Conservation (phyloP, 208 protist species). For the Phytomonas sp. region DNA sequence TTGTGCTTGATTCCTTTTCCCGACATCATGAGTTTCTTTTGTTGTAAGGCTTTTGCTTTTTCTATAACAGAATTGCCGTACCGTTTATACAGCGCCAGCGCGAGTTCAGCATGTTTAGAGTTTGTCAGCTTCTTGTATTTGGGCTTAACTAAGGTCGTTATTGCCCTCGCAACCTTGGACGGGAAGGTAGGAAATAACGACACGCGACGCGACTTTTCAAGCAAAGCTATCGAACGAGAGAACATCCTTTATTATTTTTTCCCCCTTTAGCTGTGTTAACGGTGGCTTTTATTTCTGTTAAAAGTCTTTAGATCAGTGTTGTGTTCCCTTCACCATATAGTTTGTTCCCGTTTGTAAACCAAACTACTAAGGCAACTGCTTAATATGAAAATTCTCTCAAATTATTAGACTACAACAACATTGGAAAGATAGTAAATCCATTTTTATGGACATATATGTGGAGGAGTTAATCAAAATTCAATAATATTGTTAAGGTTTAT, state of each 20-base stretch:
- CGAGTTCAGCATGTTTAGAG: not conserved
- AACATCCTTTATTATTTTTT: constrained; percentile 15
- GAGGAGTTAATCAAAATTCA: too few species aligned
- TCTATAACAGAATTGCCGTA: not conserved
- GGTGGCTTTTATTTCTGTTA: not conserved
- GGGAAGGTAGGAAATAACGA: constrained; percentile 21
- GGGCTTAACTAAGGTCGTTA: constrained; percentile 17
- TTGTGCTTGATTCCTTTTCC: not conserved
- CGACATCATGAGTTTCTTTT: not conserved
- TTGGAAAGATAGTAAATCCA: not conserved
- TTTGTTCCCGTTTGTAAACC: not conserved
- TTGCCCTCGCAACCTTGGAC: constrained; percentile 13
- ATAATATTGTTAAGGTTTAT: too few species aligned
- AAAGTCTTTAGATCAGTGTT: not conserved
- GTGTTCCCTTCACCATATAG: not conserved
- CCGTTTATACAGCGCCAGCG: not conserved
- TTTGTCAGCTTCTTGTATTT: not conserved
- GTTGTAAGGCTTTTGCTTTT: not conserved
- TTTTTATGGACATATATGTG: too few species aligned
- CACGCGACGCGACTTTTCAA: constrained; percentile 10
- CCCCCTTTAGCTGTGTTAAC: not conserved
- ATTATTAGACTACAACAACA: not conserved
- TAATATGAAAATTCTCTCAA: not conserved
- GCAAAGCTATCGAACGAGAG: constrained; percentile 12
- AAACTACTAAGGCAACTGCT: not conserved